Percentiles rank a stretch among this genome's conserved stretches.
phyloP scores from a whole-genome alignment of 192 early-diverging fungal genomes.

The Chytriomyces sp. region DNA sequence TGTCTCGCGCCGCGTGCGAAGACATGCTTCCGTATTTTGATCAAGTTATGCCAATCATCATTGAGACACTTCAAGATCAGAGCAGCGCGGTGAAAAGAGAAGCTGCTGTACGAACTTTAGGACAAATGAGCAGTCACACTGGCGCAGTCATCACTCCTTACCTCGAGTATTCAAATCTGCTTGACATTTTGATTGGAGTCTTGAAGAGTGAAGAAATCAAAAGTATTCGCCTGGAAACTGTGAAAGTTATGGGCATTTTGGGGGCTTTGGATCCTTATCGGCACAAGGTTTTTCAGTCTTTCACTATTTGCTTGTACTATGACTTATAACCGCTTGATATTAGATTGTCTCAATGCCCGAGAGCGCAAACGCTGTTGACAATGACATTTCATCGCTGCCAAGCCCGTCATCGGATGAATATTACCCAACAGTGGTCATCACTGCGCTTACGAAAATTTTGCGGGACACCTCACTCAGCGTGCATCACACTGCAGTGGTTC shows the following conservation, averaged over 20 bases:
- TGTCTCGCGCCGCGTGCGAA: conserved; percentile 83
- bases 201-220: conserved; percentile 80
- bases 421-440: conserved; percentile 87
- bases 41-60: conserved; percentile 81
- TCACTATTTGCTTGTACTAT: neutral
- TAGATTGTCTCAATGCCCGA: conserved; percentile 52
- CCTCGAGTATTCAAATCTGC: conserved; percentile 81
- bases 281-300: conserved; percentile 52
- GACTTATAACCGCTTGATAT: conserved; percentile 11
- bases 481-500: conserved; percentile 85
- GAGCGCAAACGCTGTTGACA: conserved; percentile 33
- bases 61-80: conserved; percentile 88
- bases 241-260: conserved; percentile 90
- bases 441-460: conserved; percentile 86
- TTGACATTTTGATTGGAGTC: conserved; percentile 77
- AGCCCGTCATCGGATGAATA: conserved; percentile 88
- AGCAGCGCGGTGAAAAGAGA: conserved; percentile 81
- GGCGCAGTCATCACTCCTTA: conserved; percentile 90
- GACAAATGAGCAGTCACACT: conserved; percentile 83
- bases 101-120: conserved; percentile 85
- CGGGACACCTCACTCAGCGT: conserved; percentile 77
- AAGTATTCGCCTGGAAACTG: conserved; percentile 78
- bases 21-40: conserved; percentile 82
- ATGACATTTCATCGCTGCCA: conserved; percentile 46
- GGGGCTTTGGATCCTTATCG: conserved; percentile 94